These are phyloP conservation scores for Colletotrichum tanaceti DNA, from an alignment of 2,329 filamentous ascomycete genomes.

Conservation along the genomic window DNA sequence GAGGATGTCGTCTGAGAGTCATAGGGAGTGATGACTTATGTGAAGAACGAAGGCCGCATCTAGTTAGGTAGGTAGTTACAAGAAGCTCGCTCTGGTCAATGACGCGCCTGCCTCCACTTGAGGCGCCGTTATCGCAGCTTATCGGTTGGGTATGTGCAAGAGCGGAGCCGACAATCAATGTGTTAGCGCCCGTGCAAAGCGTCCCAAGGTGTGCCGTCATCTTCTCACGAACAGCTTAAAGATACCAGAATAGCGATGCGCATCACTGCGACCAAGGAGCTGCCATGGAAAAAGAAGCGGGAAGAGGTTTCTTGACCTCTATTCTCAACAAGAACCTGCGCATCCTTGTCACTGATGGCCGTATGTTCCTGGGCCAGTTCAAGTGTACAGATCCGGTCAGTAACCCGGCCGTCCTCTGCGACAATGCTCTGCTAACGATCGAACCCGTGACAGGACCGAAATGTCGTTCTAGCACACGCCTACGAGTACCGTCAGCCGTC, in stretches of 20 bases:
- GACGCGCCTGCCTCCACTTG: conserved; percentile 36
- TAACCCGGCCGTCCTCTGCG: conserved; percentile 16
- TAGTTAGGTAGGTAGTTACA: no score
- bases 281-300: conserved; percentile 63
- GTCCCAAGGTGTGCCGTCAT: neutral
- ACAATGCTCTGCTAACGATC: conserved; percentile 11
- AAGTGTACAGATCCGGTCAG: conserved; percentile 88
- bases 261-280: conserved; percentile 9
- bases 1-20: neutral
- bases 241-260: conserved; percentile 16
- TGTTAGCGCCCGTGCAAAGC: neutral
- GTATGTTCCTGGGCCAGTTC: conserved; percentile 89
- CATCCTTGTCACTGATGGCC: conserved; percentile 82
- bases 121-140: conserved; percentile 29
- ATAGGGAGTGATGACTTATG: conserved; percentile 7
- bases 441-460: conserved; percentile 74
- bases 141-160: conserved; percentile 29
- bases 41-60: conserved; percentile 26
- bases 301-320: conserved; percentile 67
- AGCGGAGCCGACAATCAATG: neutral
- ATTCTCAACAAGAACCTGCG: conserved; percentile 84
- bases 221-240: neutral
- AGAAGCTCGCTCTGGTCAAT: conserved; percentile 24
- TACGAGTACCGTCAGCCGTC: conserved; percentile 90
- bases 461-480: conserved; percentile 86